These are phyloP conservation scores for Begonia fuchsioides DNA, from an alignment of 306 rosid species.

Conservation along the genomic window DNA sequence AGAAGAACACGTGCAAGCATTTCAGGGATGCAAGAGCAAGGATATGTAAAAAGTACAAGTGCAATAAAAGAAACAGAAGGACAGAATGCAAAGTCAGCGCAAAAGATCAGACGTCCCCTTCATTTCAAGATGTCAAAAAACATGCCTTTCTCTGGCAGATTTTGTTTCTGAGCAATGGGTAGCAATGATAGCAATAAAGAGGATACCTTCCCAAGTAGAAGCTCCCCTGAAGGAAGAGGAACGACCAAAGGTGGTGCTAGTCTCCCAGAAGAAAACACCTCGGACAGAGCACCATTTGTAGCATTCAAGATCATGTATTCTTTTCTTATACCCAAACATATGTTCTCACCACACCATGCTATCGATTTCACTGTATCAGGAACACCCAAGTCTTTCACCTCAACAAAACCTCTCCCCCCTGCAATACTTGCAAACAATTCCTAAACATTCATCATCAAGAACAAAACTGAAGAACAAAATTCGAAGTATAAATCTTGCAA, in stretches of 20 bases:
- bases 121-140: no score
- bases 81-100: no score
- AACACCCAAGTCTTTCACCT: slow-evolving; percentile 80
- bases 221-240: slow-evolving; percentile 90
- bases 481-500: not conserved
- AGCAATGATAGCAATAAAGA: not conserved
- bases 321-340: slow-evolving; percentile 73
- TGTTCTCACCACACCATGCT: slow-evolving; percentile 95
- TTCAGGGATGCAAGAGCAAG: no score
- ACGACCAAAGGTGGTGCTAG: slow-evolving; percentile 82
- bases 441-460: not conserved
- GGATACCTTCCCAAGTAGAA: slow-evolving; percentile 90
- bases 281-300: slow-evolving; percentile 59
- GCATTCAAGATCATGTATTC: slow-evolving; percentile 78
- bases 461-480: not conserved
- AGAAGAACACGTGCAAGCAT: no score
- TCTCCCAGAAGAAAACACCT: slow-evolving; percentile 88
- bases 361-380: slow-evolving; percentile 84
- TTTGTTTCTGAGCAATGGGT: no score
- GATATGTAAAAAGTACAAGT: no score
- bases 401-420: slow-evolving; percentile 98
- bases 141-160: no score
- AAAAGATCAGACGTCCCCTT: no score
- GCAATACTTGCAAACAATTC: slow-evolving; percentile 4
- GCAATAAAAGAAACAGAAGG: no score